Conservation (phyloP, 768 basidiomycete species). For the Boletus vermiculosoides region DNA sequence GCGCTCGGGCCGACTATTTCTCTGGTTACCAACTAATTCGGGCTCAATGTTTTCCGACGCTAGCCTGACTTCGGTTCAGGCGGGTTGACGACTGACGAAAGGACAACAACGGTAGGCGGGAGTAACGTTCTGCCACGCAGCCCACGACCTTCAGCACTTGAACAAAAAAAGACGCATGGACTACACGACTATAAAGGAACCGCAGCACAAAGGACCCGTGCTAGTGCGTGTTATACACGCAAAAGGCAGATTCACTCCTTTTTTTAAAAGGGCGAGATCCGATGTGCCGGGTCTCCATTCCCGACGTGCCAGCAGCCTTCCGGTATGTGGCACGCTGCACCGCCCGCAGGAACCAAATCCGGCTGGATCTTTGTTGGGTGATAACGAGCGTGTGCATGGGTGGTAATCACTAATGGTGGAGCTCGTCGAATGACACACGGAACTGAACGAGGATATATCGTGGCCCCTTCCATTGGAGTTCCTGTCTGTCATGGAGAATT, state of each 20-base stretch:
- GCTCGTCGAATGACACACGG: conserved; percentile 8
- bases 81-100: not conserved
- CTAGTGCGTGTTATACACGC: conserved; percentile 50
- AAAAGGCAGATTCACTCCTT: conserved; percentile 72
- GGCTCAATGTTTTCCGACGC: not conserved
- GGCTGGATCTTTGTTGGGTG: conserved; percentile 22
- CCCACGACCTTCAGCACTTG: conserved; percentile 1
- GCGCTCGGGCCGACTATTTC: not conserved
- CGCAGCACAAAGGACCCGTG: conserved; percentile 85
- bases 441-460: conserved; percentile 10
- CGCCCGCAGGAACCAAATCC: conserved; percentile 20
- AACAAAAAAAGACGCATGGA: conserved; percentile 19
- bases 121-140: conserved; percentile 10
- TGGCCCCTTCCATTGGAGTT: not conserved
- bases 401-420: conserved; percentile 13
- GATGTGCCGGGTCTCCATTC: conserved; percentile 60
- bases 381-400: conserved; percentile 15
- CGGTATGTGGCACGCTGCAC: conserved; percentile 39
- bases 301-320: conserved; percentile 71
- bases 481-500: not conserved
- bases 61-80: not conserved
- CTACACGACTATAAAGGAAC: conserved; percentile 56
- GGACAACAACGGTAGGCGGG: not conserved
- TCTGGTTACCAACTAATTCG: not conserved
- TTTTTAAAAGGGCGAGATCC: conserved; percentile 85